These are phyloP conservation scores for Thymus quinquecostatus DNA, from an alignment of 257 asterid genomes.

Conservation along the genomic window DNA sequence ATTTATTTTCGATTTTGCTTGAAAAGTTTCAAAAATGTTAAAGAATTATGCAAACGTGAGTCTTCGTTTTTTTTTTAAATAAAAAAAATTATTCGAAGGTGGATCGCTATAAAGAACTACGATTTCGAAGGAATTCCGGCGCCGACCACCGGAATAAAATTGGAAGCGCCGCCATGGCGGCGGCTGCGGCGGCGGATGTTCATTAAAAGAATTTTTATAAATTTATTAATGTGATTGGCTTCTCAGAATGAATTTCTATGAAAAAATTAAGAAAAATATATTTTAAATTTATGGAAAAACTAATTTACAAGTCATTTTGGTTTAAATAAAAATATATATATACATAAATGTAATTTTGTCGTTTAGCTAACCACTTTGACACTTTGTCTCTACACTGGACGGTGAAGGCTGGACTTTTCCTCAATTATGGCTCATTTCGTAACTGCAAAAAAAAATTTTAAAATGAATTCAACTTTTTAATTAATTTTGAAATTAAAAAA, in stretches of 20 bases:
- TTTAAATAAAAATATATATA: background rate
- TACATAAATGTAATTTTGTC: conserved; percentile 5
- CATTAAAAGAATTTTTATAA: background rate
- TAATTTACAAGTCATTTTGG: background rate
- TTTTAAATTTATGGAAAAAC: background rate
- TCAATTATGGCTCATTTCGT: conserved; percentile 6
- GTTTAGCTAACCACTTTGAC: conserved; percentile 21
- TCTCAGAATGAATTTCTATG: background rate
- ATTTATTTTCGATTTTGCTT: background rate
- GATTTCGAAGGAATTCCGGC: background rate
- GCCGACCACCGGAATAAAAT: background rate
- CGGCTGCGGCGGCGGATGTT: background rate
- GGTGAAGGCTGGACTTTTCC: conserved; percentile 36
- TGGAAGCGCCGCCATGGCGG: background rate
- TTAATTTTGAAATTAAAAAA: too few species aligned
- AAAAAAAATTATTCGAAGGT: background rate
- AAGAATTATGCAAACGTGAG: background rate
- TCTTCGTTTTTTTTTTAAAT: background rate
- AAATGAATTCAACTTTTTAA: background rate
- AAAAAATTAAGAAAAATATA: too few species aligned
- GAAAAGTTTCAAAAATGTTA: background rate
- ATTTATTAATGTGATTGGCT: background rate
- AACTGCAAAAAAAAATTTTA: conserved; percentile 1
- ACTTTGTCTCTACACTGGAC: conserved; percentile 25
- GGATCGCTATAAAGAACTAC: background rate